These are phyloP conservation scores for Malassezia sympodialis DNA, from an alignment of 1,284 basidiomycete species.

Conservation along the genomic window DNA sequence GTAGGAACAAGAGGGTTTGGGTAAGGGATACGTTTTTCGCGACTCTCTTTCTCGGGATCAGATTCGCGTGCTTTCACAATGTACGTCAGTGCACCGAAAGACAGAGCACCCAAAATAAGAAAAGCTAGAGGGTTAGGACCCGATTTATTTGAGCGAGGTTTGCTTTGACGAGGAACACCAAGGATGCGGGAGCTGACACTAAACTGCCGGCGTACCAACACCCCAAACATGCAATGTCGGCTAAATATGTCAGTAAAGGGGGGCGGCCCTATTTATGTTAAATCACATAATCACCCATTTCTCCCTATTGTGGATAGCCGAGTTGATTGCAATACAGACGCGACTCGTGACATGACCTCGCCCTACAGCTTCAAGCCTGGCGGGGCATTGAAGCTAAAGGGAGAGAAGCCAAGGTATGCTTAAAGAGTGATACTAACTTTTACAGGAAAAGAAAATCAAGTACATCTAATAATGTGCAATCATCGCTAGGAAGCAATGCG, in stretches of 20 bases:
- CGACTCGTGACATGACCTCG: constrained; percentile 16
- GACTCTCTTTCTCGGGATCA: constrained; percentile 28
- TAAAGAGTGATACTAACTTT: background rate
- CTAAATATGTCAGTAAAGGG: too few species aligned
- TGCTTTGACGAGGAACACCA: background rate
- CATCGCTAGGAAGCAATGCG: background rate
- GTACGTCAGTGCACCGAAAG: constrained; percentile 36
- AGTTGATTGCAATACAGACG: background rate
- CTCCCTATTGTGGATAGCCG: background rate
- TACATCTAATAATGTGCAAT: background rate
- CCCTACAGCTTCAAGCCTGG: constrained; percentile 38
- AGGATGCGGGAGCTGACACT: background rate
- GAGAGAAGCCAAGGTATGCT: background rate
- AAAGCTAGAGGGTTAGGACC: constrained; percentile 37
- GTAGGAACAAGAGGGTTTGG: constrained; percentile 32
- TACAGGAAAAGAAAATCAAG: constrained; percentile 20
- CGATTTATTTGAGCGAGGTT: background rate
- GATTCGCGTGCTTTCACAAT: constrained; percentile 26
- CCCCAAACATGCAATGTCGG: background rate
- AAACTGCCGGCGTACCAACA: background rate
- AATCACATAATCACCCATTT: constrained; percentile 2
- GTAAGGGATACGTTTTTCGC: constrained; percentile 35
- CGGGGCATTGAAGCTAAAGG: constrained; percentile 43
- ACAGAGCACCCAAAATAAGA: constrained; percentile 23
- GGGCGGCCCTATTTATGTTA: background rate